Conservation (phyloP, 1,139 yeast genomes). For the Kurtzmaniella quercitrusa region DNA sequence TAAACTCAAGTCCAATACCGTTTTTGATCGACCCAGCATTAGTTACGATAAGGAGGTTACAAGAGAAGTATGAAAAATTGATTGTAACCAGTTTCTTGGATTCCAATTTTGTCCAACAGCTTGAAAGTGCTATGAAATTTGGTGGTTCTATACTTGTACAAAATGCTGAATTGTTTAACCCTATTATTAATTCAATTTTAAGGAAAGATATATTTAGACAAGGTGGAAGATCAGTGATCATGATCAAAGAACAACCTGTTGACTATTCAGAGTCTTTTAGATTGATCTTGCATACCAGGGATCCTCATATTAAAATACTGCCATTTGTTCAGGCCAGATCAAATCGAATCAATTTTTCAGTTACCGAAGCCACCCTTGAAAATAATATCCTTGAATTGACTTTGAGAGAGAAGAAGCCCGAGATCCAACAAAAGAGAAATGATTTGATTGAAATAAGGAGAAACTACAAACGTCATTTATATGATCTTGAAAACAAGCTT, state of each 20-base stretch:
- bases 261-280: slow-evolving; percentile 66
- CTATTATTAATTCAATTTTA: slow-evolving; percentile 61
- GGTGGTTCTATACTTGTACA: slow-evolving; percentile 72
- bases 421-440: slow-evolving; percentile 54
- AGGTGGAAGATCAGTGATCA: slow-evolving; percentile 68
- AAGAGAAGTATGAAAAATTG: slow-evolving; percentile 28
- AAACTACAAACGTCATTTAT: slow-evolving; percentile 53
- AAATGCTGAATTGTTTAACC: slow-evolving; percentile 80
- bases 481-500: slow-evolving; percentile 56
- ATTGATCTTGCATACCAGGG: slow-evolving; percentile 58
- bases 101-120: slow-evolving; percentile 59
- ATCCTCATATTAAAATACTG: slow-evolving; percentile 44
- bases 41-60: slow-evolving; percentile 38
- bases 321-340: slow-evolving; percentile 62
- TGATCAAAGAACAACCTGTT: slow-evolving; percentile 58
- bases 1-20: slow-evolving; percentile 42
- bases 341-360: slow-evolving; percentile 62
- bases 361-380: slow-evolving; percentile 65
- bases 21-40: slow-evolving; percentile 74
- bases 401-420: slow-evolving; percentile 58
- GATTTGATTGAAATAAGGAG: slow-evolving; percentile 54
- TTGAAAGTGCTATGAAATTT: slow-evolving; percentile 79
- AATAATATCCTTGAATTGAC: slow-evolving; percentile 59
- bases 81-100: slow-evolving; percentile 69
- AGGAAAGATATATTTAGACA: slow-evolving; percentile 55